Conservation (phyloP, 371 early-diverging fungal genomes). For the Apophysomyces trapeziformis region DNA sequence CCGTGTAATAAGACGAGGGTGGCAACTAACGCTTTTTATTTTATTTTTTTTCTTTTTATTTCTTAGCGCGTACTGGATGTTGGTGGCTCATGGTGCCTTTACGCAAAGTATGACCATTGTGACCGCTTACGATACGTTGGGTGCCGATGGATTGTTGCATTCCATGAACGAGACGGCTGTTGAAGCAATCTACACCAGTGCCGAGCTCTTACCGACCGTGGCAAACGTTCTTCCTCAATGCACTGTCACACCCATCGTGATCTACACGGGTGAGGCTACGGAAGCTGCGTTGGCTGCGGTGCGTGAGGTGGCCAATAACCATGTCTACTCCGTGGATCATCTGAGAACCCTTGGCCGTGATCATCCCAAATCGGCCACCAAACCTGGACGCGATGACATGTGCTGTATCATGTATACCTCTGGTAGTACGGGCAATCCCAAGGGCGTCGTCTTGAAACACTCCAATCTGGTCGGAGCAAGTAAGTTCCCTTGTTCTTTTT, state of each 20-base stretch:
- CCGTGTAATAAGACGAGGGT: too few relatives aligned
- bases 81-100: conserved; percentile 60
- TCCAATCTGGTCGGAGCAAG: conserved; percentile 64
- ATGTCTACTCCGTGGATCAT: conserved; percentile 44
- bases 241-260: conserved; percentile 55
- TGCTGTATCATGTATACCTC: conserved; percentile 85
- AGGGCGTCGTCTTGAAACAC: conserved; percentile 63
- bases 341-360: conserved; percentile 42
- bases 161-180: conserved; percentile 67
- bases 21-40: neutral
- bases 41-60: conserved; percentile 1
- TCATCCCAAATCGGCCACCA: conserved; percentile 48
- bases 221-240: conserved; percentile 34
- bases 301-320: conserved; percentile 20
- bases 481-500: conserved; percentile 17
- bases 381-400: conserved; percentile 64
- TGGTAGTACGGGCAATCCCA: conserved; percentile 73
- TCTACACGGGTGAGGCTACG: conserved; percentile 45
- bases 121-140: conserved; percentile 80
- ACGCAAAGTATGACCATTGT: conserved; percentile 65
- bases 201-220: conserved; percentile 63
- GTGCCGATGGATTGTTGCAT: conserved; percentile 66
- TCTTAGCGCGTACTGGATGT: conserved; percentile 74
- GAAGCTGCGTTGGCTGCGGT: conserved; percentile 28
- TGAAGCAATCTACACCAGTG: conserved; percentile 62